Conservation (phyloP, 164 flowering plant species). For the Piper longum region DNA sequence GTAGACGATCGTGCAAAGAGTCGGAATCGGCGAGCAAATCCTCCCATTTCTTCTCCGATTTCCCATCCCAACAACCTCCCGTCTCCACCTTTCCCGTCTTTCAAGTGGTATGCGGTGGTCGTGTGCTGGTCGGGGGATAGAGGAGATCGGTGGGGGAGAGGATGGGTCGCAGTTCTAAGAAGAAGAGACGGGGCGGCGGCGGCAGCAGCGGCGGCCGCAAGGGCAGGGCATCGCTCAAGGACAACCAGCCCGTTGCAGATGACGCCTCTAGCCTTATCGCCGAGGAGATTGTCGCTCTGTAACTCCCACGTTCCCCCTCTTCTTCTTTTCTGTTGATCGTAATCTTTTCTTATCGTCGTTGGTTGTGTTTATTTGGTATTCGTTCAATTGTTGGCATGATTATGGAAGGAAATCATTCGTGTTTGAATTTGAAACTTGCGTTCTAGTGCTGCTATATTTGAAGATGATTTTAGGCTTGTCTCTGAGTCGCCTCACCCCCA, state of each 20-base stretch:
- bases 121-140: too few species aligned
- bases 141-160: too few species aligned
- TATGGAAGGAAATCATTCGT: not conserved
- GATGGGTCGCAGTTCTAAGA: conserved; percentile 47
- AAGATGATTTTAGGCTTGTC: conserved; percentile 71
- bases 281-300: conserved; percentile 55
- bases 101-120: too few species aligned
- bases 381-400: not conserved
- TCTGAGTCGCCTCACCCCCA: conserved; percentile 50
- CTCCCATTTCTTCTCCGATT: too few species aligned
- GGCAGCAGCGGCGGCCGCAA: conserved; percentile 14
- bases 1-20: too few species aligned
- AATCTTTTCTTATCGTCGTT: not conserved
- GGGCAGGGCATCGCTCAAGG: conserved; percentile 27
- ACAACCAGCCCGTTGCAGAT: conserved; percentile 18
- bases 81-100: too few species aligned
- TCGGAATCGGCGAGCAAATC: too few species aligned
- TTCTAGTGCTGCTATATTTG: conserved; percentile 72
- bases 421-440: not conserved
- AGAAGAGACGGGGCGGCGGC: conserved; percentile 34
- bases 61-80: too few species aligned
- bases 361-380: not conserved
- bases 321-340: not conserved
- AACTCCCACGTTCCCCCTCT: conserved; percentile 5
- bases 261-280: conserved; percentile 25